Evolutionary conservation across 2,329 filamentous ascomycete genomes (phyloP), one percentile per base, ranked within the genome.

Genomic region (Xylaria sp.): DNA sequence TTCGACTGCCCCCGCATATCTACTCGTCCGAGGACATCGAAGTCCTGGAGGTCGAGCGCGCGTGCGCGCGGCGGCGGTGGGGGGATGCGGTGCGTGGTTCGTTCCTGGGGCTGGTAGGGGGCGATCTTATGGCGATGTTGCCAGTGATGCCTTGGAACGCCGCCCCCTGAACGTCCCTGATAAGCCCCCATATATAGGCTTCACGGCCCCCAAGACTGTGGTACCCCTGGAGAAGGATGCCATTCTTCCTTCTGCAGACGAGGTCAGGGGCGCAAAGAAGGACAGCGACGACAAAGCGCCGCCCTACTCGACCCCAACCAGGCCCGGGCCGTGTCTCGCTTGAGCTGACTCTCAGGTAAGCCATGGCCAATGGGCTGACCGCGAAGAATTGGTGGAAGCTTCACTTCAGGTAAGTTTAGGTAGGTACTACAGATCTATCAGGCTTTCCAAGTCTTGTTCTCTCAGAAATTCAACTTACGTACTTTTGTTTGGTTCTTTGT

Each of bases 1-100:
- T n/a, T n/a, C n/a, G n/a, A n/a, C n/a, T n/a, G n/a, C 11, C 52
- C 55, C n/a, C 47, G 37, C 16, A 46, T 13, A 29, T 61, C 29
- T 61, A 61, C 45, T 54, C 50, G 5, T 44, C 50, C 13, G 56
- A 45, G 21, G 50, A 61, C 40, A 29, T 61, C 13, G 44, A 57
- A 18, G 48, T 45, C 5, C 47, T 59, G 45, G 52, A 54, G 7
- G 40, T 26, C n/a, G 45, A 22, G 8, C 16, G 37, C 13, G 13
- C 6, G n/a, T n/a, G n/a, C n/a, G n/a, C n/a, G n/a, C 16, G 34
- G 18, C 4, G 34, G 34, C 16, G 7, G 11, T 16, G 42, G 16
- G 8, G 37, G 34, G 41, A 40, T 11, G 17, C 16, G 11, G 22
- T n/a, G 20, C 7, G 18, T 7, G 13, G 13, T 18, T 39, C n/a